phyloP scores from a whole-genome alignment of 164 flowering plant species.

The Hamamelis virginiana region DNA sequence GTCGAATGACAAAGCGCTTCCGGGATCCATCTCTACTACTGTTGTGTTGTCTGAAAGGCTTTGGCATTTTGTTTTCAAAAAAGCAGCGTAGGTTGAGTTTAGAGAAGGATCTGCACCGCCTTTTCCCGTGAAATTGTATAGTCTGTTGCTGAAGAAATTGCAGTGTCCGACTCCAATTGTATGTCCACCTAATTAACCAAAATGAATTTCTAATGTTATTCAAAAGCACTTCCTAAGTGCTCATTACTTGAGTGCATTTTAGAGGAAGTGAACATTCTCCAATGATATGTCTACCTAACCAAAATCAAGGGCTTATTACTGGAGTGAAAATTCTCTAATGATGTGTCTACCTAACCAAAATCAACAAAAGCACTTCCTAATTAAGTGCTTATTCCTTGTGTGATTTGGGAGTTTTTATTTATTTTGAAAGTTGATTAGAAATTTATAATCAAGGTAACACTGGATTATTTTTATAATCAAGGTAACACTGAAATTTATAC shows the following conservation, averaged over 20 bases:
- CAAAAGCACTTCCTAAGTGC: too few relatives aligned
- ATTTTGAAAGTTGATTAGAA: too few relatives aligned
- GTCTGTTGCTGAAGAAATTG: slow-evolving; percentile 35
- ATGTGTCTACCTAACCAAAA: too few relatives aligned
- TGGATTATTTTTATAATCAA: too few relatives aligned
- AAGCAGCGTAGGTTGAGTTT: slow-evolving; percentile 37
- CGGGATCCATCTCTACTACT: slow-evolving; percentile 52
- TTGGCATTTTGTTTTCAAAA: slow-evolving; percentile 36
- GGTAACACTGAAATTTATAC: too few relatives aligned
- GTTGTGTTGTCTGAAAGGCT: slow-evolving; percentile 27
- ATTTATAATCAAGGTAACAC: too few relatives aligned
- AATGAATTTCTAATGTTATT: not conserved
- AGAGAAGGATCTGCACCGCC: slow-evolving; percentile 58
- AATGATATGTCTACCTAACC: too few relatives aligned
- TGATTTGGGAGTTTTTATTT: too few relatives aligned
- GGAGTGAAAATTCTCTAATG: not conserved
- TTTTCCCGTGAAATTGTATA: slow-evolving; percentile 63
- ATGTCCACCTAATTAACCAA: slow-evolving; percentile 38
- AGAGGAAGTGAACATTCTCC: too few relatives aligned
- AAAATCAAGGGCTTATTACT: not conserved
- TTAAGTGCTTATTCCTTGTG: too few relatives aligned
- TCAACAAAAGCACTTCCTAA: too few relatives aligned
- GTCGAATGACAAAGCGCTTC: slow-evolving; percentile 38
- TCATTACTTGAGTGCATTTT: too few relatives aligned
- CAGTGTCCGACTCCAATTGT: slow-evolving; percentile 55